These are phyloP conservation scores for Fragaria nilgerrensis DNA, from an alignment of 306 rosid species.

Conservation along the genomic window DNA sequence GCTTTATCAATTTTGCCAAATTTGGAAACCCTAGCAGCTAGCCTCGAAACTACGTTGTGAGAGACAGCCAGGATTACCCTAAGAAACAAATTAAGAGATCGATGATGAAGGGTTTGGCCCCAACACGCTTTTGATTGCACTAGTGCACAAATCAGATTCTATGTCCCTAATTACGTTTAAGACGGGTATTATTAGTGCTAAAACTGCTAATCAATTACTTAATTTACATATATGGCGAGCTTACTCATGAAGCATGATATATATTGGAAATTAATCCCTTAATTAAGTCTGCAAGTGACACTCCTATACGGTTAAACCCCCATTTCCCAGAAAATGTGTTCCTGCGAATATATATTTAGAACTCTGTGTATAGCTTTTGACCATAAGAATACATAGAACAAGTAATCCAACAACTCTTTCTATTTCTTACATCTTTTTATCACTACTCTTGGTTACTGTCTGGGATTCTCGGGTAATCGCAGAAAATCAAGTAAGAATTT, in stretches of 20 bases:
- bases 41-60: neutral
- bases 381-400: neutral
- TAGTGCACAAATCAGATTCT: neutral
- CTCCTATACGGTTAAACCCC: neutral
- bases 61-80: constrained; percentile 9
- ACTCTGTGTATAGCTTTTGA: neutral
- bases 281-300: neutral
- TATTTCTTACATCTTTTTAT: neutral
- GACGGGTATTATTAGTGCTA: neutral
- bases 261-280: neutral
- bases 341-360: too few relatives aligned
- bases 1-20: constrained; percentile 2
- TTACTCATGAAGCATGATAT: neutral
- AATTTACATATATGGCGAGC: neutral
- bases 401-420: neutral
- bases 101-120: neutral
- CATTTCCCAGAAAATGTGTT: neutral
- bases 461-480: neutral
- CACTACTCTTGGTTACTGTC: neutral
- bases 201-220: neutral
- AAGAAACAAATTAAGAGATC: neutral
- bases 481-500: neutral
- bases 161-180: neutral
- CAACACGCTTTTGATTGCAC: neutral
- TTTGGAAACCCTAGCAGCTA: constrained; percentile 3